Evolutionary conservation across 2,329 filamentous ascomycete species (phyloP).

Genomic region (Ophiostoma triangulosporum): DNA sequence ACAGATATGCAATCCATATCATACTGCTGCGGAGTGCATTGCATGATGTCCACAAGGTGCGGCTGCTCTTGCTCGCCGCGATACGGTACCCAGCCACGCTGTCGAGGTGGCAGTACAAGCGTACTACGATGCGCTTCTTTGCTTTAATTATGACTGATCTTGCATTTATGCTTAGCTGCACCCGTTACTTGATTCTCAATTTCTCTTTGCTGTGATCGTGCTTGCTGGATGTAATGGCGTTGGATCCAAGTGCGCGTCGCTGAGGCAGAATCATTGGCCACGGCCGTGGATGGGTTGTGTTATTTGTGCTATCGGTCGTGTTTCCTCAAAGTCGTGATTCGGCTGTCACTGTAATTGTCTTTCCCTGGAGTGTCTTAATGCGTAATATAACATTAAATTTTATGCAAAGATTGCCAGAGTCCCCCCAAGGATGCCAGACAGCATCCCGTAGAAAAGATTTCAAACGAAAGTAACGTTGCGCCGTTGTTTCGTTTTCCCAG

Average conservation of each 20-base stretch:
- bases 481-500: neutral
- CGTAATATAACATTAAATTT: neutral
- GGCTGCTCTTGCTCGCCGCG: neutral
- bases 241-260: conserved; percentile 1
- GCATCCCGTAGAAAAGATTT: neutral
- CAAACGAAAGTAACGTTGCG: too few relatives aligned
- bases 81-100: neutral
- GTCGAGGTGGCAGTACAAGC: neutral
- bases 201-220: neutral
- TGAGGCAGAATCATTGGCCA: conserved; percentile 5
- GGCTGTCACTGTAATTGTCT: neutral
- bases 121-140: neutral
- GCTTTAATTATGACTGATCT: neutral
- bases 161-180: too few relatives aligned
- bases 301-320: neutral
- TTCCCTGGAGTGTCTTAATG: neutral
- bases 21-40: neutral
- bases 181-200: neutral
- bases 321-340: neutral
- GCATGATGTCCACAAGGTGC: neutral
- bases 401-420: neutral
- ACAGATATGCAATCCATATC: neutral
- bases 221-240: neutral
- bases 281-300: neutral
- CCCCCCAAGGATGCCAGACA: neutral